Base-by-base conservation (phyloP, 192 early-diverging fungal genomes). In the Polychytrium aggregatum region DNA sequence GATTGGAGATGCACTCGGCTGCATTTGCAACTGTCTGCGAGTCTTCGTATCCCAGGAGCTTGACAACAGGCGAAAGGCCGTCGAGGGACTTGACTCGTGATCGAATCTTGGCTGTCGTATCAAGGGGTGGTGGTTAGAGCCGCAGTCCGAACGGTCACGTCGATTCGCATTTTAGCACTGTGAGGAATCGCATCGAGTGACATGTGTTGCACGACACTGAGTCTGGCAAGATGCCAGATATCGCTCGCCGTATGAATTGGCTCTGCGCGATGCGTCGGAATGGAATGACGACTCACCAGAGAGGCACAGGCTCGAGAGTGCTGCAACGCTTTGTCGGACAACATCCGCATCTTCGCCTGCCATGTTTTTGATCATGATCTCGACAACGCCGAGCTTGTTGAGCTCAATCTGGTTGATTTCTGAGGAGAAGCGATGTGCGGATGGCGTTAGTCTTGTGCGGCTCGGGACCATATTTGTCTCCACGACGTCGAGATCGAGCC, bases 331-430 rank as follows among this genome's bases (percentile, higher is more conserved):
- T 37, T 76, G 56, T 1, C 74, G 46, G 21, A 41, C 43, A 6
- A 69, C 52, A 11, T 68, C 67, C 17, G 57, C 40, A 45, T 78
- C 66, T 11, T 75, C 75, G 37, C 57, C 55, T 16, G 53, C 43
- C 11, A 77, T 46, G 3, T 60, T 46, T 43, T 60, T 59, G 13
- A 73, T 50, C 17, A 78, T 34, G 13, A 39, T 45, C 20, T 78
- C 75, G 3, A 65, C 35, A 0, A 49, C 61, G 9, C 59, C 67
- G 0, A 65, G 18, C 49, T 78, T 78, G 43, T 53, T 43, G 10
- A 78, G 52, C 25, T 78, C 75, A 3, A 59, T 41, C 47, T 70
- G 71, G 41, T 63, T 78, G 13, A 59, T 49, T 20, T 71, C 72
- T 65, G 37, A 35, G n/a, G 17, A 10, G 31, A 28, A 53, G 16